A percentile compares a stretch with the other conserved stretches of the same genome.
These are phyloP conservation scores for Thinopyrum obtusiflorum DNA, from an alignment of 202 grass and related monocot species.

Conservation along the genomic window DNA sequence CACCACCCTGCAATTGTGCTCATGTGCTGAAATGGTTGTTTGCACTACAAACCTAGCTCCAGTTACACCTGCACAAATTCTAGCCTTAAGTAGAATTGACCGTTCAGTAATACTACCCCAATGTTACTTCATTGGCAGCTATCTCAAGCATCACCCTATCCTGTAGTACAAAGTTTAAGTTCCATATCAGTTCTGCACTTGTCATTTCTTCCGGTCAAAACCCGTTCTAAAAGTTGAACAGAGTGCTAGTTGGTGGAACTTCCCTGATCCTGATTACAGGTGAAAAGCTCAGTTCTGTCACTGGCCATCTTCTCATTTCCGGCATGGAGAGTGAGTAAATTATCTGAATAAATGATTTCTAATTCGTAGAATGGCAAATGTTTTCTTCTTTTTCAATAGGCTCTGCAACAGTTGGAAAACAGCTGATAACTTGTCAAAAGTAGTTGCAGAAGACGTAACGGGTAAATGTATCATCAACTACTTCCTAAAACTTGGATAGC, in stretches of 20 bases:
- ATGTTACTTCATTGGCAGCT: too few relatives aligned
- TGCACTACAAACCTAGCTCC: background rate
- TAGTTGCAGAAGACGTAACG: background rate
- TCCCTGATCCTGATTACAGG: constrained; percentile 25
- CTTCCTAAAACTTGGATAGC: background rate
- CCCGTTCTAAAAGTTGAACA: background rate
- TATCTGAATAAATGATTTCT: background rate
- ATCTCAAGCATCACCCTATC: too few relatives aligned
- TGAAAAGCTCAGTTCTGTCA: constrained; percentile 42
- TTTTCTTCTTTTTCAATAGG: background rate
- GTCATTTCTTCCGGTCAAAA: background rate
- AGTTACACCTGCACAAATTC: background rate
- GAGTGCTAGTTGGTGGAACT: background rate
- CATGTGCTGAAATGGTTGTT: background rate
- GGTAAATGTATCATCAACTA: background rate
- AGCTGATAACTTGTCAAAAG: constrained; percentile 33
- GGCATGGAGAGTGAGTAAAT: constrained; percentile 30
- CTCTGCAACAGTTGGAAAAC: constrained; percentile 25
- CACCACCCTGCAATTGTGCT: background rate
- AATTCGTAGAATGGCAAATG: background rate
- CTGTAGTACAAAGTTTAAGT: too few relatives aligned
- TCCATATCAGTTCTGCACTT: background rate
- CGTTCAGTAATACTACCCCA: too few relatives aligned
- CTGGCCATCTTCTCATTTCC: constrained; percentile 36
- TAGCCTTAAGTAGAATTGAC: too few relatives aligned